A percentile compares a stretch with the other conserved stretches of the same genome.
Conservation (phyloP, 106 monocot genomes). For the Acorus calamus region DNA sequence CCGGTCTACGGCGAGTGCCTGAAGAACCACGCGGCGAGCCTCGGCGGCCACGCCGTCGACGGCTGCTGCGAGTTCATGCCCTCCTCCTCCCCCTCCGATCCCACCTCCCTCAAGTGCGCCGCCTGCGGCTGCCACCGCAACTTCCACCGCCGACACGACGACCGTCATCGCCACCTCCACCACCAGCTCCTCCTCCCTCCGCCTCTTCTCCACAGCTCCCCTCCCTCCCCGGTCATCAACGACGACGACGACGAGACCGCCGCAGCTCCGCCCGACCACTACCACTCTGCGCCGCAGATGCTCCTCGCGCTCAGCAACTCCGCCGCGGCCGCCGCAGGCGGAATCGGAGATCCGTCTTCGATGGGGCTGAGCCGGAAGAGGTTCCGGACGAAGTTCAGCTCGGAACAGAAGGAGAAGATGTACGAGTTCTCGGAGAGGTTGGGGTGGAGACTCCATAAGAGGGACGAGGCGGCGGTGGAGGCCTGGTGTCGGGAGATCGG, state of each 20-base stretch:
- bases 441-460: constrained; percentile 68
- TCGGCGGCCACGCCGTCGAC: constrained; percentile 71
- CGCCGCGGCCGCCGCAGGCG: not conserved
- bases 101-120: constrained; percentile 33
- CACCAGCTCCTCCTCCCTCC: not conserved
- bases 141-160: not conserved
- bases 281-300: constrained; percentile 43
- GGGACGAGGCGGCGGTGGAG: constrained; percentile 50
- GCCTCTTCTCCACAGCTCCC: not conserved
- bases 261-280: not conserved
- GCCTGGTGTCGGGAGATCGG: constrained; percentile 54
- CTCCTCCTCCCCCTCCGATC: constrained; percentile 25
- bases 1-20: constrained; percentile 48
- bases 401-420: constrained; percentile 75
- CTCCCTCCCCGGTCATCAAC: not conserved
- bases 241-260: constrained; percentile 11
- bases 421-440: constrained; percentile 59
- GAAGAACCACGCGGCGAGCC: constrained; percentile 67
- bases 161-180: not conserved
- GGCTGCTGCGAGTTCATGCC: constrained; percentile 73
- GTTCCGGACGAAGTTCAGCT: constrained; percentile 58
- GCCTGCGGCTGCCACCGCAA: not conserved
- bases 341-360: constrained; percentile 3
- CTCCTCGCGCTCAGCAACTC: constrained; percentile 44
- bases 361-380: constrained; percentile 28